Base-by-base conservation (phyloP, 2,329 filamentous ascomycete species). In the Dichotomopilus funicola region DNA sequence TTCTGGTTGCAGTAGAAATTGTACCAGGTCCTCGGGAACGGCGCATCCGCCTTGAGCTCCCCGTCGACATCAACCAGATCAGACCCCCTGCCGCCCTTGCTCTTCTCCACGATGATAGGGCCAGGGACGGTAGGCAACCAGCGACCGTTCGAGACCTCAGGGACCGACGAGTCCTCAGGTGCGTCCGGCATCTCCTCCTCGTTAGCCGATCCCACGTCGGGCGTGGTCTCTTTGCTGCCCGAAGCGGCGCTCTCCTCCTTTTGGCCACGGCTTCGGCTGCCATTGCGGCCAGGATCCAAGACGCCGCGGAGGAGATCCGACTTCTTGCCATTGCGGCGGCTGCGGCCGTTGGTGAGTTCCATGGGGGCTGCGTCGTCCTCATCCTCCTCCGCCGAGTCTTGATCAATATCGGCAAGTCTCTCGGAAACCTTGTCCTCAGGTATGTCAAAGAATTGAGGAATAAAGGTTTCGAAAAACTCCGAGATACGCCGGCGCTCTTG, bases 1-100 rank as follows among this genome's bases (percentile, higher is more conserved):
- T 87, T 89, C 65, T 90, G 82, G 70, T 96, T 97, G 69, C 86
- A 87, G 74, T 95, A 99, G 68, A 97, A 83, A 68, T 92, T 92
- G 75, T 90, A 95, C 72, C 83, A 85, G 9, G 85, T 84, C 47
- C 91, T 88, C 62, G 80, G 79, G 72, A 94, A 95, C 56, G 88
- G 85, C 51, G 91, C 88, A 59, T 96, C 90, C 58, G 73, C 87
- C 76, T 80, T 92, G 64, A 81, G 81, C 72, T 78, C 84, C 66
- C 78, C 82, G 62, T 81, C 83, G 41, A 75, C 79, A 66, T 77
- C 82, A 70, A 74, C 77, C 67, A 73, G 75, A 64, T 74, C 74
- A 33, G 72, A 70, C 7, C 47, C 55, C 12, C 47, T 57, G 41
- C 60, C 61, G 42, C 60, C 59, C 52, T 61, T 64, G 57, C 54